Percentiles rank a stretch among this genome's conserved stretches.
Conservation (phyloP, 306 rosid species). For the Castanea mollissima region DNA sequence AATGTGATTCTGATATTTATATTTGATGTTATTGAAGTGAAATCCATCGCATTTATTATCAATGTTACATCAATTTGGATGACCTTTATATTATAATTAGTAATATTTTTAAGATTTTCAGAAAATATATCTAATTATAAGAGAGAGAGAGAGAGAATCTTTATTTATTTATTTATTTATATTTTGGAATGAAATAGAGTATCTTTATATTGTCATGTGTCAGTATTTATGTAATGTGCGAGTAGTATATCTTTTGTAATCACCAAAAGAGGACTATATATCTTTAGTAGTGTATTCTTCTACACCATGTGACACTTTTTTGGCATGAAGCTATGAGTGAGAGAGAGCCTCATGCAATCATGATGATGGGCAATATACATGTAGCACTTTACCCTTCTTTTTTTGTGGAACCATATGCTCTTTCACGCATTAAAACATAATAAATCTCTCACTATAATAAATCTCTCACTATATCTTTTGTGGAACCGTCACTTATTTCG, state of each 20-base stretch:
- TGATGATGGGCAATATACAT: constrained; percentile 36
- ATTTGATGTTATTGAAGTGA: no score
- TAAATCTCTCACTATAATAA: constrained; percentile 34
- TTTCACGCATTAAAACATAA: constrained; percentile 27
- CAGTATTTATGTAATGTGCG: background rate
- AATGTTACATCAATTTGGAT: no score
- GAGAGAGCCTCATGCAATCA: constrained; percentile 49
- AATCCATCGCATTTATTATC: no score
- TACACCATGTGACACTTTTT: constrained; percentile 44
- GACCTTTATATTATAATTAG: no score
- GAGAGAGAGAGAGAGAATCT: background rate
- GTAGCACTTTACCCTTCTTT: constrained; percentile 13
- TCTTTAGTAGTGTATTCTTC: constrained; percentile 32
- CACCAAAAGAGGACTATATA: constrained; percentile 29
- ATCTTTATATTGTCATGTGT: background rate
- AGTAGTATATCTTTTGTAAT: constrained; percentile 21
- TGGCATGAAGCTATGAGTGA: constrained; percentile 42
- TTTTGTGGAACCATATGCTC: constrained; percentile 22
- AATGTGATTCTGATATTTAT: no score
- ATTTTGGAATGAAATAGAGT: background rate
- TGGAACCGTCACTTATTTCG: constrained; percentile 15
- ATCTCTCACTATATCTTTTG: background rate
- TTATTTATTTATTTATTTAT: background rate
- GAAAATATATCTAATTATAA: background rate
- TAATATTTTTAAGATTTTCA: no score